These are phyloP conservation scores for Cordyceps sp. DNA, from an alignment of 2,329 filamentous ascomycete genomes.

Conservation along the genomic window DNA sequence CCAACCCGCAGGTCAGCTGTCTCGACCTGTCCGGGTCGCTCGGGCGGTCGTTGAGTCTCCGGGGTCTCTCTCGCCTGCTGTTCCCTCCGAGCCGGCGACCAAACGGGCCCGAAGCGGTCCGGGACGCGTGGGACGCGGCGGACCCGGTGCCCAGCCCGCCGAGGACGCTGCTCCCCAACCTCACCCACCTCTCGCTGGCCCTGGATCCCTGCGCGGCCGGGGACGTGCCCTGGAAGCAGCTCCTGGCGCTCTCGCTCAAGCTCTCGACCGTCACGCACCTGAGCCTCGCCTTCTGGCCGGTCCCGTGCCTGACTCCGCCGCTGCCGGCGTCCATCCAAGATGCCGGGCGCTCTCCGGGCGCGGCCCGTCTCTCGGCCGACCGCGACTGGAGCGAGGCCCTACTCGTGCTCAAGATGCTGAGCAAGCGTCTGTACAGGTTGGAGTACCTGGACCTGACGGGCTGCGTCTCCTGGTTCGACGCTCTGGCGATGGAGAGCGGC, in stretches of 20 bases:
- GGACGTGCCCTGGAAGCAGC: conserved; percentile 38
- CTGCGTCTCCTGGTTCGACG: conserved; percentile 36
- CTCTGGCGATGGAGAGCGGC: conserved; percentile 23
- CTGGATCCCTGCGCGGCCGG: conserved; percentile 17
- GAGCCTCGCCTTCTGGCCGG: conserved; percentile 45
- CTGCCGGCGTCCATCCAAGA: conserved; percentile 24
- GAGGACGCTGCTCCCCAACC: conserved; percentile 30
- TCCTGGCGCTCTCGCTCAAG: conserved; percentile 35
- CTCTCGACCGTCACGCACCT: conserved; percentile 40
- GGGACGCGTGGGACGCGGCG: conserved; percentile 37
- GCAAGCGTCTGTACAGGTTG: conserved; percentile 35
- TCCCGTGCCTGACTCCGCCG: conserved; percentile 38
- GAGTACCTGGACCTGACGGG: conserved; percentile 46
- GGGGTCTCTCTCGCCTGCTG: conserved; percentile 33
- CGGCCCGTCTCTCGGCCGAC: conserved; percentile 33
- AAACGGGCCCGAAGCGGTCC: conserved; percentile 11
- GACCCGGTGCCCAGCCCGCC: conserved; percentile 15
- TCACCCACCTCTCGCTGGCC: conserved; percentile 45
- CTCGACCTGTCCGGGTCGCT: conserved; percentile 38
- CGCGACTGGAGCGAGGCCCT: conserved; percentile 44
- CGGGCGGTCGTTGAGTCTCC: conserved; percentile 32
- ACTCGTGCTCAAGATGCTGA: conserved; percentile 35
- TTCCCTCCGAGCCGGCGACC: conserved; percentile 18
- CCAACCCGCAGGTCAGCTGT: conserved; percentile 23
- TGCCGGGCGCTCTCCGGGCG: conserved; percentile 38